phyloP scores from a whole-genome alignment of 2,329 filamentous ascomycete species.

The Zelopaecilomyces penicillatus region DNA sequence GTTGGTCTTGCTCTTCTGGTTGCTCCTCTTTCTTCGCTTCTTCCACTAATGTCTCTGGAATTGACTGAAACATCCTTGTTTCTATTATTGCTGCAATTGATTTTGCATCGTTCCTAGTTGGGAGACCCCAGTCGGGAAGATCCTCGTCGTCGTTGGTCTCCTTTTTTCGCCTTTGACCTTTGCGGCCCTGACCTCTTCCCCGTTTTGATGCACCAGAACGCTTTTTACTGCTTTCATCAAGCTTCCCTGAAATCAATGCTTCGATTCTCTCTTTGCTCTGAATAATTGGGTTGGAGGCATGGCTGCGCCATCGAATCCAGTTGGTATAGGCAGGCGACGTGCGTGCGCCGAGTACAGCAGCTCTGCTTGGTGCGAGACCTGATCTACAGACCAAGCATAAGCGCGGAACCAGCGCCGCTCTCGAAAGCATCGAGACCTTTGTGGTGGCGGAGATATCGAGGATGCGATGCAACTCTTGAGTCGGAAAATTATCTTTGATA shows the following conservation, averaged over 20 bases:
- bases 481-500: too few species aligned
- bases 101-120: background rate
- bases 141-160: constrained; percentile 2
- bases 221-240: constrained; percentile 1
- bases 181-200: constrained; percentile 1
- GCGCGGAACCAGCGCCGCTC: constrained; percentile 22
- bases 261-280: constrained; percentile 17
- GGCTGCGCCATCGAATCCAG: constrained; percentile 11
- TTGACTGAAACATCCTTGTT: background rate
- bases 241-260: constrained; percentile 14
- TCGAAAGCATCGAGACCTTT: constrained; percentile 26
- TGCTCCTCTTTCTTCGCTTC: background rate
- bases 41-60: background rate
- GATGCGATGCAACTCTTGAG: too few species aligned
- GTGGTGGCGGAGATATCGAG: too few species aligned
- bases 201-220: background rate
- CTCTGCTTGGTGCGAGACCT: constrained; percentile 14
- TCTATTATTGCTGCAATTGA: background rate
- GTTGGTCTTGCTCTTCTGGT: background rate
- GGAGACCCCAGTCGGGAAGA: constrained; percentile 8
- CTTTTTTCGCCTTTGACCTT: background rate
- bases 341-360: background rate
- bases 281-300: constrained; percentile 16
- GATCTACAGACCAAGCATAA: constrained; percentile 27
- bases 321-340: background rate